Evolutionary conservation across 2,329 filamentous ascomycete species (phyloP).

Genomic region (Fonsecaea multimorphosa): DNA sequence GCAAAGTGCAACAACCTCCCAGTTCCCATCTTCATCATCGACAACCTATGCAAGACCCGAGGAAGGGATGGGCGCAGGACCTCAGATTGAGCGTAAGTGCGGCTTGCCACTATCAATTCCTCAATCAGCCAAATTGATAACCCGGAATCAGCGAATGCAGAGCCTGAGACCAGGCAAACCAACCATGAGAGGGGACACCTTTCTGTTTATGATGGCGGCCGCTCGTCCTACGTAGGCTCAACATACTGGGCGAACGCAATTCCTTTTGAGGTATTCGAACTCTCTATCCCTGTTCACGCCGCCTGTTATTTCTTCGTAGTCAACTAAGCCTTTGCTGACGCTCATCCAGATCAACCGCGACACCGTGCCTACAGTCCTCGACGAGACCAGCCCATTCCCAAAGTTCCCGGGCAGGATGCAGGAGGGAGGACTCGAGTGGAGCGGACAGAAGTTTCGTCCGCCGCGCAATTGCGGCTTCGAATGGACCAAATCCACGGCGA

Average conservation of each 20-base stretch:
- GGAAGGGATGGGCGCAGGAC: neutral
- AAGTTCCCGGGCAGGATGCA: conserved; percentile 20
- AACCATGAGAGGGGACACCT: conserved; percentile 24
- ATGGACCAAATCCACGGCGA: conserved; percentile 22
- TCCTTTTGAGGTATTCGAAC: conserved; percentile 27
- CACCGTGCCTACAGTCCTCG: conserved; percentile 3
- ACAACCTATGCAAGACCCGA: conserved; percentile 13
- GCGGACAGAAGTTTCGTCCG: conserved; percentile 25
- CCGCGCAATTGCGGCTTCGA: conserved; percentile 20
- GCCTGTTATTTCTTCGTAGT: neutral
- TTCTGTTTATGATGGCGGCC: conserved; percentile 27
- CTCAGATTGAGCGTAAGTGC: conserved; percentile 11
- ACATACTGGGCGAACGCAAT: conserved; percentile 36
- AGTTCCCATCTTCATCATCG: neutral
- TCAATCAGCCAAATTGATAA: conserved; percentile 9
- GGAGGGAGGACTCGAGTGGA: conserved; percentile 1
- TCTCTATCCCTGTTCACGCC: neutral
- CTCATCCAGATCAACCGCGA: conserved; percentile 14
- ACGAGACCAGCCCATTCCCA: conserved; percentile 20
- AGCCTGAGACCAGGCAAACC: neutral
- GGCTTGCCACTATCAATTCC: neutral
- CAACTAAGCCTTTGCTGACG: conserved; percentile 8
- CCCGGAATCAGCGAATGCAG: conserved; percentile 6
- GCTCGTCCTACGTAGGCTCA: conserved; percentile 30
- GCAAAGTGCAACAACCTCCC: conserved; percentile 6